Base-by-base conservation (phyloP, 2,329 filamentous ascomycete genomes). In the Berkeleyomyces rouxiae region DNA sequence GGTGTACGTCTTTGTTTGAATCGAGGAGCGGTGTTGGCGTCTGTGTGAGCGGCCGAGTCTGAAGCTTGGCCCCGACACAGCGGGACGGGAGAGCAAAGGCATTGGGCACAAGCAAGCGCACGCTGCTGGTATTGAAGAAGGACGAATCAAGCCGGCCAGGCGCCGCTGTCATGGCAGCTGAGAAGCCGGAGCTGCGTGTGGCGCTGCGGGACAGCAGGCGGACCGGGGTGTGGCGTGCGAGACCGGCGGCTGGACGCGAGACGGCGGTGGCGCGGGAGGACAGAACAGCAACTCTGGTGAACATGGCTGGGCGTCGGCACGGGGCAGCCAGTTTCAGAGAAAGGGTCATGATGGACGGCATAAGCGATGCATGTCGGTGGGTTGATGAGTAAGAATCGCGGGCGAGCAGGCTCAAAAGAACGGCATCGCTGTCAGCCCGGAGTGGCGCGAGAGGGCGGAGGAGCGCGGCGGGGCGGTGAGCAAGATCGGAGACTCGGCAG, bases 341-440 rank as follows among this genome's bases (percentile, higher is more conserved):
- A 59, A 59, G 53, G 46, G 59, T 64, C 63, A 64, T 64, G 55
- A 42, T 64, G 46, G 39, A 64, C 53, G 49, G 60, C 47, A 57
- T 46, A 59, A 49, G 42, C 46, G 51, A 61, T 62, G 63, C 63
- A 64, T 64, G 47, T 61, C 59, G 59, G 39, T 59, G n/a, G n/a
- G n/a, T 42, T 13, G 5, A 39, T 58, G 16, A 23, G 37, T 16
- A 36, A 23, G 42, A 43, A 33, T 7, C 47, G 46, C 33, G 33
- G 42, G 9, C 13, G 37, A 13, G 13, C n/a, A n/a, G 33, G 6
- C 51, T 55, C 10, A 55, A 55, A 55, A 55, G 13, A 55, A 55
- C 7, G 33, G 1, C 51, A 55, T 55, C 33, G 16, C 51, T 55
- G 36, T 55, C n/a, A 37, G 51, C 51, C 36, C 33, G 51, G 33